Evolutionary conservation across 75 land plant species (phyloP).

Genomic region (Picea sitchensis): DNA sequence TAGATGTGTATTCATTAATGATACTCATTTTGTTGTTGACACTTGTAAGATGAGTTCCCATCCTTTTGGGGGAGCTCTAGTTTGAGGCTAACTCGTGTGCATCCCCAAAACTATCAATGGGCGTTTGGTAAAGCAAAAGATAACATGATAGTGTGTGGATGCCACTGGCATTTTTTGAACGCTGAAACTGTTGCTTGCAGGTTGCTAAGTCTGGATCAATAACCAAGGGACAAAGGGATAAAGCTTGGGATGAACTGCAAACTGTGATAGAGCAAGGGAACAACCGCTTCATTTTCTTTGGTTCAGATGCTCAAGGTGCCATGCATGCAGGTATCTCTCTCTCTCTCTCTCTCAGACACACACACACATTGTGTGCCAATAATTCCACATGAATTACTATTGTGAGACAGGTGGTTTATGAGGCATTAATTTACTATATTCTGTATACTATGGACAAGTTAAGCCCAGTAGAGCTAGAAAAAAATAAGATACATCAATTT

Average conservation of each 20-base stretch:
- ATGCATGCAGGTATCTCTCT: background rate
- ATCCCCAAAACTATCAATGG: background rate
- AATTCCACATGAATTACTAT: too few relatives aligned
- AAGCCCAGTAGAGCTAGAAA: too few relatives aligned
- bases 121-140: background rate
- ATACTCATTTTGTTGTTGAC: background rate
- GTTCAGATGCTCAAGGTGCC: background rate
- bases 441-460: too few relatives aligned
- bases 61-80: background rate
- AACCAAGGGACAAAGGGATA: slow-evolving; percentile 2
- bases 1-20: background rate
- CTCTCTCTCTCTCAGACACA: background rate
- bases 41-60: background rate
- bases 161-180: too few relatives aligned
- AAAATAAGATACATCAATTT: too few relatives aligned
- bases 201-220: slow-evolving; percentile 9
- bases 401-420: too few relatives aligned
- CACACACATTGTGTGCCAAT: too few relatives aligned
- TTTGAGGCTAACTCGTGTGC: background rate
- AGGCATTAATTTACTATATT: too few relatives aligned
- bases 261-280: background rate
- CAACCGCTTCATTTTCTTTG: background rate
- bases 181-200: slow-evolving; percentile 1
- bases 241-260: slow-evolving; percentile 9
- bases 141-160: background rate